Evolutionary conservation across 1,284 basidiomycete genomes (phyloP).

Genomic region (Coniophora puteana): DNA sequence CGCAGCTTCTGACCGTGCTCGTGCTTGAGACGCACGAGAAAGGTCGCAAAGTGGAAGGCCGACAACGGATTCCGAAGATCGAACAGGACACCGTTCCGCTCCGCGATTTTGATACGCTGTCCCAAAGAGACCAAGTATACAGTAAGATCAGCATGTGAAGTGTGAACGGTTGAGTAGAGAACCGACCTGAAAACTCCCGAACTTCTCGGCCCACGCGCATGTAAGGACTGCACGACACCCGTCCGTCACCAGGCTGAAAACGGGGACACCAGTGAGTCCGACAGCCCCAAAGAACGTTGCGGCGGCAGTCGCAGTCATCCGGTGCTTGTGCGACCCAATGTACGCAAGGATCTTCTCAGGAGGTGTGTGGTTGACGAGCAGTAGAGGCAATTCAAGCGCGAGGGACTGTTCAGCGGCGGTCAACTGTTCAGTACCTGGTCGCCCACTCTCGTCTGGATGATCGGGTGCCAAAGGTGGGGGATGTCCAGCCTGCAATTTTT

Average conservation of each 20-base stretch:
- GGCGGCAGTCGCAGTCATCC: neutral
- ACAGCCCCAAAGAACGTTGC: neutral
- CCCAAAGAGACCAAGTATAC: slow-evolving; percentile 5
- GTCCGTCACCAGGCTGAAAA: neutral
- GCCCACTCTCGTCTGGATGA: too few relatives aligned
- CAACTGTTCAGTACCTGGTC: too few relatives aligned
- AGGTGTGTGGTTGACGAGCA: neutral
- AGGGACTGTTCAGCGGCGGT: too few relatives aligned
- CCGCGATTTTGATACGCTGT: neutral
- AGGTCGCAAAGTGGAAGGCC: neutral
- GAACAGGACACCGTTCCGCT: neutral
- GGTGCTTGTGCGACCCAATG: neutral
- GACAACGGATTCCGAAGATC: neutral
- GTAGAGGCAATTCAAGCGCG: neutral
- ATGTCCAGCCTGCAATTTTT: too few relatives aligned
- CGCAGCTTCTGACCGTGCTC: neutral
- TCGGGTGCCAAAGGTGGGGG: too few relatives aligned
- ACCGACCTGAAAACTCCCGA: too few relatives aligned
- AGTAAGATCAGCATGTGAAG: too few relatives aligned
- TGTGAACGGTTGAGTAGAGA: too few relatives aligned
- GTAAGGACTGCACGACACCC: neutral
- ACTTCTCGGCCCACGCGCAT: neutral
- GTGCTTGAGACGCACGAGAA: neutral
- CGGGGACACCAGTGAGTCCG: neutral
- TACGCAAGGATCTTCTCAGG: neutral